These are phyloP conservation scores for Penicillium subrubescens DNA, from an alignment of 495 filamentous ascomycete species.

Conservation along the genomic window DNA sequence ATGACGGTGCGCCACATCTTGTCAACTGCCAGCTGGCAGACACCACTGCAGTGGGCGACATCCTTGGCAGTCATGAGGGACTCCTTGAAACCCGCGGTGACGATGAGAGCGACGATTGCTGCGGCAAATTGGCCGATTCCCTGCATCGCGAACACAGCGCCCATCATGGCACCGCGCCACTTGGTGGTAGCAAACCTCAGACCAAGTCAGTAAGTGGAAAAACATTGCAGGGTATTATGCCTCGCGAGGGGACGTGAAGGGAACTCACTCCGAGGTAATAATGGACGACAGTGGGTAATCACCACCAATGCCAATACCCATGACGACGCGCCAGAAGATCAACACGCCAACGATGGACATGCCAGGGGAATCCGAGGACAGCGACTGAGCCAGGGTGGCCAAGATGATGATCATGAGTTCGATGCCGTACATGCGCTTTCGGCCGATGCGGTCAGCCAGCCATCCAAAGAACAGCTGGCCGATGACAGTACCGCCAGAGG, in stretches of 20 bases:
- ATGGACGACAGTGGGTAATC: slow-evolving; percentile 86
- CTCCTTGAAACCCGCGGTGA: slow-evolving; percentile 72
- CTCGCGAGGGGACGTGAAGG: slow-evolving; percentile 36
- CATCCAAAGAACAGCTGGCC: slow-evolving; percentile 83
- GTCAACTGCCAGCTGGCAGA: slow-evolving; percentile 70
- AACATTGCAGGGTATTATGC: not conserved
- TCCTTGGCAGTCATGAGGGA: slow-evolving; percentile 58
- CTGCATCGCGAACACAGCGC: slow-evolving; percentile 84
- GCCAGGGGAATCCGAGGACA: slow-evolving; percentile 66
- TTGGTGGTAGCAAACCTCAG: slow-evolving; percentile 75
- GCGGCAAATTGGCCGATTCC: slow-evolving; percentile 75
- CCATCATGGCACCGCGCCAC: slow-evolving; percentile 88
- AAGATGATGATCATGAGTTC: slow-evolving; percentile 89
- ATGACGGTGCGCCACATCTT: slow-evolving; percentile 85
- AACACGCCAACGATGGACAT: slow-evolving; percentile 75
- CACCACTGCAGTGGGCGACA: slow-evolving; percentile 58
- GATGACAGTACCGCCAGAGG: slow-evolving; percentile 83
- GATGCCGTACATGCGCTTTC: slow-evolving; percentile 85
- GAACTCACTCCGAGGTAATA: slow-evolving; percentile 74
- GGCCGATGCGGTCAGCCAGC: slow-evolving; percentile 76
- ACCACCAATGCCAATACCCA: slow-evolving; percentile 82
- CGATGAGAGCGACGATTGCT: slow-evolving; percentile 70
- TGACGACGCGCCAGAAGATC: slow-evolving; percentile 88
- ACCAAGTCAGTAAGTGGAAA: slow-evolving; percentile 5
- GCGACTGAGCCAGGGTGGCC: slow-evolving; percentile 75